Evolutionary conservation across 1,139 yeast genomes (phyloP).

Genomic region (Candida tetrigidarum): DNA sequence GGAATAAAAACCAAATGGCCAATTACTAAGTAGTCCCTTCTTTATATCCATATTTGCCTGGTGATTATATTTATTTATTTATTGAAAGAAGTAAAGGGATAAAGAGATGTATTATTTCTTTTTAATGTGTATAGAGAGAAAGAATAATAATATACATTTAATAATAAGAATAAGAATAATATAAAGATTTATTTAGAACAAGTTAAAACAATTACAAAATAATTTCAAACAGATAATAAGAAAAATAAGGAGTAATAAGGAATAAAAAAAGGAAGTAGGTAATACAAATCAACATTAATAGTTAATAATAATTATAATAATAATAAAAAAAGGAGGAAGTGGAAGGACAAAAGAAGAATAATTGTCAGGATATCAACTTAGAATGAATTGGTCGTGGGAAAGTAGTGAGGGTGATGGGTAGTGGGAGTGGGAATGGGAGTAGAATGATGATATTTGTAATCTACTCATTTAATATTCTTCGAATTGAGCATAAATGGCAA

Average conservation of each 20-base stretch:
- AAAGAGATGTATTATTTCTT: not conserved
- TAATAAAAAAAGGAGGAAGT: not conserved
- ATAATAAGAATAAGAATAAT: not conserved
- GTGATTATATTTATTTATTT: not conserved
- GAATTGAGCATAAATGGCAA: slow-evolving; percentile 57
- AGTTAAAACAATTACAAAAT: not conserved
- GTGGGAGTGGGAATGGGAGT: not conserved
- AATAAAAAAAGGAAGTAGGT: not conserved
- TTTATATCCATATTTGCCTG: not conserved
- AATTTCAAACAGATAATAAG: no score
- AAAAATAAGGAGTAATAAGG: not conserved
- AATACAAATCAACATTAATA: slow-evolving; percentile 1
- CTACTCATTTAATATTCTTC: slow-evolving; percentile 35
- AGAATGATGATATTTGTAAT: not conserved
- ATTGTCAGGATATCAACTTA: not conserved
- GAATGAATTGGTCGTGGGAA: not conserved
- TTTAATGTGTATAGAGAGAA: not conserved
- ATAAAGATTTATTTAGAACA: no score
- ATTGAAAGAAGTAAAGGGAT: not conserved
- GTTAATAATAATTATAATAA: not conserved
- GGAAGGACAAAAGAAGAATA: not conserved
- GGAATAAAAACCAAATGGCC: slow-evolving; percentile 47
- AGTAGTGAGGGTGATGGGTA: not conserved
- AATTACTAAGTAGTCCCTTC: slow-evolving; percentile 11
- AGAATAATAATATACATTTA: not conserved